Base-by-base conservation (phyloP, 2,329 filamentous ascomycete species). In the Fusarium keratoplasticum region DNA sequence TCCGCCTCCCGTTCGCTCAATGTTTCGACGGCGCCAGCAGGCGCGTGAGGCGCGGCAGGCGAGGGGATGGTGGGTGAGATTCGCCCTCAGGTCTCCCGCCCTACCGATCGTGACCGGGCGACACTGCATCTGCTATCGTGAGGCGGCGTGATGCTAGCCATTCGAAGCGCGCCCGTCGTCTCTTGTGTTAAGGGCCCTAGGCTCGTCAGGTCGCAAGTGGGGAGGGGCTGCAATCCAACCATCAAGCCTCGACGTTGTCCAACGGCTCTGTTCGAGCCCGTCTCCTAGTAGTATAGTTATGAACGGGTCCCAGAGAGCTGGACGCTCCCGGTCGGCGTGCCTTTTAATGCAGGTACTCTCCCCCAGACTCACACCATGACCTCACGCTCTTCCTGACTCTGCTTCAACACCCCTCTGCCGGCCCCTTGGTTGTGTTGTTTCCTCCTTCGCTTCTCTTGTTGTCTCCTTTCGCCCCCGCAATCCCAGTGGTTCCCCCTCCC, bases 321-420 rank as follows among this genome's bases (percentile, higher is more conserved):
- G 44, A 69, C 54, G 42, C 35, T 60, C 70, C 67, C 68, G 66
- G 70, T 61, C 71, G 61, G 70, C 64, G 66, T 76, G 70, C 76
- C 76, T 78, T 79, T 79, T 78, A 76, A 76, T 78, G 77, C 76
- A 79, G 76, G 71, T 77, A 76, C 75, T 78, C 66, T 78, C 76
- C 77, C 70, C 73, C 73, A 77, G 73, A 73, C 74, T 76, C 73
- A 76, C 76, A 76, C 76, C 76, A 78, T 76, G 72, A 70, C 72
- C 70, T 77, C 70, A 67, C 55, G 71, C 70, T 77, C 70, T 78
- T 77, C 70, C 67, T 76, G 74, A 73, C 71, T 78, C 68, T 77
- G 68, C 74, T 78, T 71, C 65, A 78, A 77, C 76, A 78, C 76
- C 74, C 76, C 40, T 44, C 40, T 44, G 40, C 20, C 40, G 40